A percentile compares a stretch with the other conserved stretches of the same genome.
These are phyloP conservation scores for Sphaerulina populicola DNA, from an alignment of 2,329 filamentous ascomycete species.

Conservation along the genomic window DNA sequence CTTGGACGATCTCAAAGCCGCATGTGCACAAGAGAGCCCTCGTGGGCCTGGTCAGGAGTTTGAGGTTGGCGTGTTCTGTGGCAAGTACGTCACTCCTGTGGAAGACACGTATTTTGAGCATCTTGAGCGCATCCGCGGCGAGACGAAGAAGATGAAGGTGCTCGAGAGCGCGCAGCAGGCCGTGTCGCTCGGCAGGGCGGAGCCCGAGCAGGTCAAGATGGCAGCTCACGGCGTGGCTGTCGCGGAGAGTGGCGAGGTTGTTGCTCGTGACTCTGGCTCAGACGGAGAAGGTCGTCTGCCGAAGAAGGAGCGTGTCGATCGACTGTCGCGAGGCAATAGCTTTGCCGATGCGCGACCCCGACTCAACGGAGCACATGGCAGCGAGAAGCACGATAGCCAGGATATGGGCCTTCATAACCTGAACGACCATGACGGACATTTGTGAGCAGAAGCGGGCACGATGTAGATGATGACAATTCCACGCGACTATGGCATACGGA, in stretches of 20 bases:
- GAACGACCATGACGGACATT: conserved; percentile 18
- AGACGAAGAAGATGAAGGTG: conserved; percentile 59
- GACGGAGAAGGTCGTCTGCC: conserved; percentile 23
- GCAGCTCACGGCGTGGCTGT: conserved; percentile 55
- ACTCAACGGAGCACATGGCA: conserved; percentile 10
- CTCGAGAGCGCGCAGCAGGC: conserved; percentile 57
- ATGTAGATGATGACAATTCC: conserved; percentile 5
- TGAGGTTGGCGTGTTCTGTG: conserved; percentile 87
- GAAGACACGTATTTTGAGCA: conserved; percentile 74
- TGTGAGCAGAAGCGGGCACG: not conserved
- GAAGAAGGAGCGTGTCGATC: conserved; percentile 27
- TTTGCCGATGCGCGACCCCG: conserved; percentile 12
- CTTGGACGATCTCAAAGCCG: conserved; percentile 68
- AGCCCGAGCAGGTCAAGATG: conserved; percentile 53
- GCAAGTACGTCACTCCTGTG: conserved; percentile 75
- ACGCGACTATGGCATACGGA: not conserved
- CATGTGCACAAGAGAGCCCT: conserved; percentile 65
- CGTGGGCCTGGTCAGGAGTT: conserved; percentile 56
- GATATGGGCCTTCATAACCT: conserved; percentile 49
- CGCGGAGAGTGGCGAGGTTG: conserved; percentile 48
- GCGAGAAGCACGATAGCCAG: conserved; percentile 32
- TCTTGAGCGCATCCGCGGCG: conserved; percentile 61
- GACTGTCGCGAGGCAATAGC: conserved; percentile 39
- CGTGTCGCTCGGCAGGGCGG: conserved; percentile 55
- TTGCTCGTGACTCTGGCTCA: conserved; percentile 40